A percentile compares a stretch with the other conserved stretches of the same genome.
These are phyloP conservation scores for Scenedesmus sp. DNA, from an alignment of 163 green algal genomes.

Conservation along the genomic window DNA sequence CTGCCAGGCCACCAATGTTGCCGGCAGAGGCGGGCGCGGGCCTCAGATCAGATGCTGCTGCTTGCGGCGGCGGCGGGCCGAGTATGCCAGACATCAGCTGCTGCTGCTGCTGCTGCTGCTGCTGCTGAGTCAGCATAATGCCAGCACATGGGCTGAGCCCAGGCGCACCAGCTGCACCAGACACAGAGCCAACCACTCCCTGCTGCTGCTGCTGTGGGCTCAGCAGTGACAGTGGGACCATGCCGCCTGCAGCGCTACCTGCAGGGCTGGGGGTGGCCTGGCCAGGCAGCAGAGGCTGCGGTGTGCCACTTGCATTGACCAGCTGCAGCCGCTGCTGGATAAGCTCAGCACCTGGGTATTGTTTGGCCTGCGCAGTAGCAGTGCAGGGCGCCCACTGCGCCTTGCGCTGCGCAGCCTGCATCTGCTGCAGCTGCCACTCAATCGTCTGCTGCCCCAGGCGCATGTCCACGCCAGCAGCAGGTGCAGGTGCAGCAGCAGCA, in stretches of 20 bases:
- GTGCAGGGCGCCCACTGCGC: not conserved
- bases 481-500: not conserved
- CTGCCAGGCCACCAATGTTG: not conserved
- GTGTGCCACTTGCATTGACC: not conserved
- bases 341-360: constrained; percentile 11
- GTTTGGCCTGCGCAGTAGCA: not conserved
- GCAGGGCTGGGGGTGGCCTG: not conserved
- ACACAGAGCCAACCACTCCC: not conserved
- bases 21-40: not conserved
- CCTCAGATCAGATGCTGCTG: not conserved
- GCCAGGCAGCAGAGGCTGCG: not conserved
- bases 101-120: not conserved
- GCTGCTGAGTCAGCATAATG: not conserved
- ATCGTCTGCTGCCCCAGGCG: constrained; percentile 6
- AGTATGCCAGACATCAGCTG: not conserved
- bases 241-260: not conserved
- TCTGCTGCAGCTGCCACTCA: constrained; percentile 41
- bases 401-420: constrained; percentile 1
- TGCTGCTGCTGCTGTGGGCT: not conserved
- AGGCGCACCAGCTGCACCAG: constrained; percentile 2
- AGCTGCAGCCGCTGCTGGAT: constrained; percentile 39
- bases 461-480: not conserved
- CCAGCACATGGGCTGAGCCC: not conserved
- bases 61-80: not conserved
- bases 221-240: not conserved